Base-by-base conservation (phyloP, 257 asterid genomes). In the Solanum rostratum region DNA sequence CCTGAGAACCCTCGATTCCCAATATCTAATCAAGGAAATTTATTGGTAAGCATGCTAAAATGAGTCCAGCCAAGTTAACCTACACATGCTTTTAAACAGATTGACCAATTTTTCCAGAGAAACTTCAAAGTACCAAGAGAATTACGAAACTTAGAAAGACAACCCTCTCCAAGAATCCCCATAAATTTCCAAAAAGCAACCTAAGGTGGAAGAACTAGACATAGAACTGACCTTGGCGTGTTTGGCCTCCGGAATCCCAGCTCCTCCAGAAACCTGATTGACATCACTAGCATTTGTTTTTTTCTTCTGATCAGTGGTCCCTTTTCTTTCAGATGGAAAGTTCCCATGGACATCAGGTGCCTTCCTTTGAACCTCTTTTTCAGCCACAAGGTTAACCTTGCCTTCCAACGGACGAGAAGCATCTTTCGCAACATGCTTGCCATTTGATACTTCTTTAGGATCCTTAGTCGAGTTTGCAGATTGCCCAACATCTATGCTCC, bases 201-300 rank as follows among this genome's bases (percentile, higher is more conserved):
- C 43, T 43, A 43, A 65, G 19, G 13, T 74, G 19, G 27, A n/a
- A 11, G 53, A 22, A 10, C 22, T 68, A 43, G 24, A 82, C 46
- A 2, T 33, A 82, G 79, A 76, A 46, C 84, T 82, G 85, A 87
- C 90, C 90, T 85, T 27, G 45, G 33, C 71, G 5, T 59, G 74
- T 73, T 27, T 19, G 10, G 74, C 69, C 52, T 57, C 50, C 2
- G 50, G 22, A 53, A 29, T 27, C 46, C 73, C 20, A 6, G 60
- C 30, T 71, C 18, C 74, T 65, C 16, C 76, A 39, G 83, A 54
- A 16, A 41, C 46, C 30, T 57, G 74, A 16, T 41, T 5, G 19
- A 57, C 46, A 55, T 16, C 83, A 49, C 62, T 2, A 29, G 24
- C 30, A 50, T 73, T 24, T 2, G 8, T 62, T 39, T 5, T 73